These are phyloP conservation scores for Globisporangium emineosum DNA, from an alignment of 352 stramenopile species.

Conservation along the genomic window DNA sequence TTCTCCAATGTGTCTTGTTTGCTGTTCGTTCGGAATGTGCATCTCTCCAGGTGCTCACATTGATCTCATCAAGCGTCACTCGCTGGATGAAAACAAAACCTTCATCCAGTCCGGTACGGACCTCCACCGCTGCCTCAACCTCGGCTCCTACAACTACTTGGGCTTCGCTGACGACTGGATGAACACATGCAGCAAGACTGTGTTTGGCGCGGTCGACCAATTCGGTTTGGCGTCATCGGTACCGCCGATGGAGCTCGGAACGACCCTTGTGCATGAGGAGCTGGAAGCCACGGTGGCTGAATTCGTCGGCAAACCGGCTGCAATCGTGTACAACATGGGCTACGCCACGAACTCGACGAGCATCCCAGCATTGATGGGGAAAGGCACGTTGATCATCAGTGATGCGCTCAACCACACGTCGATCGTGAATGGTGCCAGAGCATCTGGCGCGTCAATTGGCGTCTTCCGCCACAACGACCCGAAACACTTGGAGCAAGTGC, in stretches of 20 bases:
- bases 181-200: constrained; percentile 72
- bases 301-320: constrained; percentile 93
- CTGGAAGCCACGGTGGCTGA: constrained; percentile 85
- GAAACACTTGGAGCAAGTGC: constrained; percentile 84
- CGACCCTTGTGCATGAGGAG: constrained; percentile 80
- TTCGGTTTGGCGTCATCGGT: constrained; percentile 52
- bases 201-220: constrained; percentile 63
- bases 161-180: constrained; percentile 96
- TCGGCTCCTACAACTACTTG: constrained; percentile 97
- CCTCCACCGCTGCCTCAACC: constrained; percentile 84
- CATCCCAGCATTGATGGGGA: constrained; percentile 90
- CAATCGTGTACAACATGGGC: constrained; percentile 46
- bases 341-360: constrained; percentile 94
- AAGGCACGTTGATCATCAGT: constrained; percentile 90
- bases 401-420: constrained; percentile 97
- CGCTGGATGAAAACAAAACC: constrained; percentile 35
- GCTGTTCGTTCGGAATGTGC: constrained; percentile 83
- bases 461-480: constrained; percentile 96
- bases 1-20: constrained; percentile 53
- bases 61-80: constrained; percentile 81
- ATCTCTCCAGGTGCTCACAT: constrained; percentile 89
- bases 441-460: constrained; percentile 85
- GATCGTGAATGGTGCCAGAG: constrained; percentile 94
- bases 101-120: constrained; percentile 16
- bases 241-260: constrained; percentile 43